phyloP scores from a whole-genome alignment of 2,329 filamentous ascomycete genomes.

The Trichoderma sp. region DNA sequence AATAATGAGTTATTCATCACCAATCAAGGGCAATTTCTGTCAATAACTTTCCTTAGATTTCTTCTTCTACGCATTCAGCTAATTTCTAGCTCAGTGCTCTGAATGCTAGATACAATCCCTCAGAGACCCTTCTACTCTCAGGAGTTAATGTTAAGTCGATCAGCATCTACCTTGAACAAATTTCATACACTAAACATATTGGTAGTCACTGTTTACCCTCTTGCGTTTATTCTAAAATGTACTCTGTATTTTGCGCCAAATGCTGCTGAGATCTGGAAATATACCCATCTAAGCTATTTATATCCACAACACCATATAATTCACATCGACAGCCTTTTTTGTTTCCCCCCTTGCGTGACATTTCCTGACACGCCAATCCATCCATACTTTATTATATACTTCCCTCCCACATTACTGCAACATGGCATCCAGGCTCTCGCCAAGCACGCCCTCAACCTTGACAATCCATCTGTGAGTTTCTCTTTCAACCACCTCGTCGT shows the following conservation, averaged over 20 bases:
- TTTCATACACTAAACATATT: not conserved
- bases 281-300: not conserved
- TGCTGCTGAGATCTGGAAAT: not conserved
- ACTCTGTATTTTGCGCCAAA: constrained; percentile 4
- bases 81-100: not conserved
- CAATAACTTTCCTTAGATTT: no score
- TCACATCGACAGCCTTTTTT: not conserved
- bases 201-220: not conserved
- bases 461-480: constrained; percentile 90
- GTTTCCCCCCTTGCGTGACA: not conserved
- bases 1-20: not conserved
- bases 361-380: not conserved
- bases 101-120: not conserved
- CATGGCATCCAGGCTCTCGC: constrained; percentile 91
- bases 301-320: not conserved
- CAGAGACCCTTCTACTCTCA: not conserved
- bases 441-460: constrained; percentile 83
- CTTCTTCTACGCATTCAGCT: not conserved
- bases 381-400: not conserved
- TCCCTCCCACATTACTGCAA: constrained; percentile 63
- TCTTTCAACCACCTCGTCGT: constrained; percentile 88
- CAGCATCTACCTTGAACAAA: not conserved
- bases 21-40: no score
- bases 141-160: not conserved
- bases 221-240: not conserved